Evolutionary conservation across 1,284 basidiomycete genomes (phyloP).

Genomic region (Fomes fomentarius): DNA sequence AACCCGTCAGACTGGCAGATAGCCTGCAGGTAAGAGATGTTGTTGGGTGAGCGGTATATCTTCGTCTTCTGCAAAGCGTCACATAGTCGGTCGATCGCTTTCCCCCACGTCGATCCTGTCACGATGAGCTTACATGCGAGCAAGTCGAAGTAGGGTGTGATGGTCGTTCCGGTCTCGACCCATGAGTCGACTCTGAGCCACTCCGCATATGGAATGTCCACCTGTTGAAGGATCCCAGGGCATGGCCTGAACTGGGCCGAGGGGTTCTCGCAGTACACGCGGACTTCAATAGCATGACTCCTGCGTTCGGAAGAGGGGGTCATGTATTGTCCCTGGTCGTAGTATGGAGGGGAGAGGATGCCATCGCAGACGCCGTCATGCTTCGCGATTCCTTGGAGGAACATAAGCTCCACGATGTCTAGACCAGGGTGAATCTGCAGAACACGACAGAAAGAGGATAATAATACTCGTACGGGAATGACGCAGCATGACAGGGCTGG

Average conservation of each 20-base stretch:
- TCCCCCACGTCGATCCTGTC: slow-evolving; percentile 41
- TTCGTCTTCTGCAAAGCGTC: slow-evolving; percentile 40
- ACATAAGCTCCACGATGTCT: slow-evolving; percentile 72
- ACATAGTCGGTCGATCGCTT: slow-evolving; percentile 44
- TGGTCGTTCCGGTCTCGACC: slow-evolving; percentile 52
- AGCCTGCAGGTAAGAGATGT: slow-evolving; percentile 52
- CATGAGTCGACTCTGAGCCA: slow-evolving; percentile 62
- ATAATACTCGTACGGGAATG: slow-evolving; percentile 39
- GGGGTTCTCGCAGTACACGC: slow-evolving; percentile 72
- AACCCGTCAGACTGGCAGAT: slow-evolving; percentile 49
- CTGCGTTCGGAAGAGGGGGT: slow-evolving; percentile 22
- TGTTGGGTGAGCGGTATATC: slow-evolving; percentile 58
- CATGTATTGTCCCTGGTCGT: slow-evolving; percentile 37
- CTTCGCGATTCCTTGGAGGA: slow-evolving; percentile 52
- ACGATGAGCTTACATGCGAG: slow-evolving; percentile 60
- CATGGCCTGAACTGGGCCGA: slow-evolving; percentile 59
- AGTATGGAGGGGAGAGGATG: slow-evolving; percentile 30
- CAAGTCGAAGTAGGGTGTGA: slow-evolving; percentile 63
- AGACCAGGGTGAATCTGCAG: slow-evolving; percentile 42
- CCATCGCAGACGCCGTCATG: slow-evolving; percentile 24
- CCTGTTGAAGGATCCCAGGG: slow-evolving; percentile 64
- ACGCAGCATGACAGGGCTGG: slow-evolving; percentile 52
- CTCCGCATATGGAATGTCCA: slow-evolving; percentile 43
- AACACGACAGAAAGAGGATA: not conserved
- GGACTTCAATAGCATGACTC: slow-evolving; percentile 61